Evolutionary conservation across 2,329 filamentous ascomycete species (phyloP).

Genomic region (Colletotrichum sp.): DNA sequence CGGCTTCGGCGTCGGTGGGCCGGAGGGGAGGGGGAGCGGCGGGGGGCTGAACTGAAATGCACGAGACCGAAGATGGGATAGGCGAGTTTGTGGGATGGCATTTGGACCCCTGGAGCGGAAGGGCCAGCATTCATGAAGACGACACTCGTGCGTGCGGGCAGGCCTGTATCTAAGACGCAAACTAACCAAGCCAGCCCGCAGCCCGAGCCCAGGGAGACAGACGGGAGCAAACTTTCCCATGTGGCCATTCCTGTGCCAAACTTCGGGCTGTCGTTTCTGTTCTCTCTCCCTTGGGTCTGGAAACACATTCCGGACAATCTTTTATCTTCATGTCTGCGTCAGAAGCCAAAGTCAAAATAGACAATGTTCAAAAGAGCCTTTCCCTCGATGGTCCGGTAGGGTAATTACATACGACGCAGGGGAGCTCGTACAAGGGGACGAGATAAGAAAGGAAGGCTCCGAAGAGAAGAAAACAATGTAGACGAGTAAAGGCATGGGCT

Average conservation of each 20-base stretch:
- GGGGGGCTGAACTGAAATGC: background rate
- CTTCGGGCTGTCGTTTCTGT: constrained; percentile 1
- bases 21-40: background rate
- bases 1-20: background rate
- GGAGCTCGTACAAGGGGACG: background rate
- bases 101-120: constrained; percentile 4
- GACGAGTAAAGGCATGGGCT: background rate
- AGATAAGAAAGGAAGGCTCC: background rate
- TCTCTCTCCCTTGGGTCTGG: background rate
- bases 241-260: constrained; percentile 4
- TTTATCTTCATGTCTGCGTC: background rate
- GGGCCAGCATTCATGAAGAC: background rate
- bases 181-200: background rate
- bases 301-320: background rate
- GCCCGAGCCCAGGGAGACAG: background rate
- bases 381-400: background rate
- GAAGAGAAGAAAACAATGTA: background rate
- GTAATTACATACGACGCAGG: background rate
- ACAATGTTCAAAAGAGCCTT: background rate
- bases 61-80: constrained; percentile 4
- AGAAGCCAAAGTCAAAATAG: background rate
- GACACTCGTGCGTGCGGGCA: background rate
- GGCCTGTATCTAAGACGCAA: background rate
- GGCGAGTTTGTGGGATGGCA: constrained; percentile 7
- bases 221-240: constrained; percentile 2